A percentile compares a stretch with the other conserved stretches of the same genome.
Evolutionary conservation across 306 rosid species (phyloP).

Genomic region (Dalbergia cultrata): DNA sequence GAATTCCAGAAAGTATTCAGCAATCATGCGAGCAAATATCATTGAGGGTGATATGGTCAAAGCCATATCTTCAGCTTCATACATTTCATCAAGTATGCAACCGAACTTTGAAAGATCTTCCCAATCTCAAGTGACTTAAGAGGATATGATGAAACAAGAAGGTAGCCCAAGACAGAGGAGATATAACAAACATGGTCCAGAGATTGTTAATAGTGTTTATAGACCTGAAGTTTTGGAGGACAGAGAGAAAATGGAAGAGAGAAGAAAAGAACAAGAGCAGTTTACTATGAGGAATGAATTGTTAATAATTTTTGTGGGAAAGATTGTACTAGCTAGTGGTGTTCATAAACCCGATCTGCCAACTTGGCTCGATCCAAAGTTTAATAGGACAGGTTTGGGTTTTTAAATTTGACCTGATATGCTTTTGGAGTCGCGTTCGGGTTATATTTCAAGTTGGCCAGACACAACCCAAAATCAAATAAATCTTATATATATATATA

Average conservation of each 20-base stretch:
- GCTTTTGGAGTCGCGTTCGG: too few species aligned
- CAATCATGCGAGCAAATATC: constrained; percentile 26
- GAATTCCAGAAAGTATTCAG: constrained; percentile 53
- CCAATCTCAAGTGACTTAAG: constrained; percentile 48
- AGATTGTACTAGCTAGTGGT: constrained; percentile 25
- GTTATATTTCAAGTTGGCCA: too few species aligned
- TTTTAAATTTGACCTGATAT: too few species aligned
- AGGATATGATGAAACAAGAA: constrained; percentile 43
- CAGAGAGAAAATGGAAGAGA: constrained; percentile 41
- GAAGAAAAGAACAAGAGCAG: constrained; percentile 44
- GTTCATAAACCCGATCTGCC: too few species aligned
- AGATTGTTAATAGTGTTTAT: constrained; percentile 41
- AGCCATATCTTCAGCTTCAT: constrained; percentile 46
- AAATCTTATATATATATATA: too few species aligned
- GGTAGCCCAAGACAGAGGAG: constrained; percentile 40
- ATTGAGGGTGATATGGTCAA: constrained; percentile 39
- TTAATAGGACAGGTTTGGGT: too few species aligned
- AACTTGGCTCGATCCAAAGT: too few species aligned
- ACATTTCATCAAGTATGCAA: constrained; percentile 46
- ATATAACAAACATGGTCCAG: constrained; percentile 34
- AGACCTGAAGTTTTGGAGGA: constrained; percentile 40
- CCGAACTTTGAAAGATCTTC: constrained; percentile 46
- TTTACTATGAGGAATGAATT: constrained; percentile 39
- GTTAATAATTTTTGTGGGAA: constrained; percentile 48
- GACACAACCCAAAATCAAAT: too few species aligned